Evolutionary conservation across 225 moss, liverwort and hornwort genomes (phyloP), one percentile per base, ranked within the genome.

Genomic region (Neckera pumila): DNA sequence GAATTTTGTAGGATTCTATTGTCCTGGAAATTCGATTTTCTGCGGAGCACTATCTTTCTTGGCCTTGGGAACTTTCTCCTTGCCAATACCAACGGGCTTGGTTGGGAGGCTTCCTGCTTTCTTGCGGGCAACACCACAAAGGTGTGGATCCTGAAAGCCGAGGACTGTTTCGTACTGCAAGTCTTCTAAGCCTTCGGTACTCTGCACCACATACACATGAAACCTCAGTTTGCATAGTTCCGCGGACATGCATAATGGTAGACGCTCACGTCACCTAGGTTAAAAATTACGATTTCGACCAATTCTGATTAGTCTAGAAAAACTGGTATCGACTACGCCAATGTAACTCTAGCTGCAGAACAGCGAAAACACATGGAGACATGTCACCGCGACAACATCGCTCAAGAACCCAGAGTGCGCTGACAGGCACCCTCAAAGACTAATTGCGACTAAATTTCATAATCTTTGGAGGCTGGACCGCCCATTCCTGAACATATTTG

Each of bases 121-220:
- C 81, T 99, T 99, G 79, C 89, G 91, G 36, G 99, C 99, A 84
- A 96, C 49, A 43, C 99, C 99, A 84, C 96, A 97, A 73, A 99
- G 88, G 86, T 99, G 97, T 60, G 97, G 99, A 89, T 97, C 97
- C 78, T 97, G 94, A 30, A 95, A 93, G 33, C 89, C 89, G 27
- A 99, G 92, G 30, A 99, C 81, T 76, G 90, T 93, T 85, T 99
- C 96, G 30, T 92, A 96, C 85, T 97, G 94, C 60, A 96, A 81
- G 53, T 94, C 95, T 84, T 95, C 94, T 56, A 99, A 90, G 59
- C 94, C 96, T 86, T 94, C 88, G 47, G 95, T 92, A 34, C 86
- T 92, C 98, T 98, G 89, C 88, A 90, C 31, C 54, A 86, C 47
- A 28, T 34, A 11, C n/a, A 76, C 34, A 67, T 12, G 28, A 60